phyloP scores from a whole-genome alignment of 768 basidiomycete genomes.

The Suillus fuscotomentosus region DNA sequence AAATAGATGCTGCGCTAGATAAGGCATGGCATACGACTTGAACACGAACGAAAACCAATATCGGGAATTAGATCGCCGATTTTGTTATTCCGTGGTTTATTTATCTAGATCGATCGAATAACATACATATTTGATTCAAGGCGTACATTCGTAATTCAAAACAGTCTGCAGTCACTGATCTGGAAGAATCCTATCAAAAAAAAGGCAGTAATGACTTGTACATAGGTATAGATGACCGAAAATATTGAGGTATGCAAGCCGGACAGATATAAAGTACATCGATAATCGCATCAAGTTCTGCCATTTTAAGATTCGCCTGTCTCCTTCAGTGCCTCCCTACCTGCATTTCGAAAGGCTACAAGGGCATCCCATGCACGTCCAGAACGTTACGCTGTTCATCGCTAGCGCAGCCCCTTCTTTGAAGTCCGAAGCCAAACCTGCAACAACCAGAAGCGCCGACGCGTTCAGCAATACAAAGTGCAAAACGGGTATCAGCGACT shows the following conservation, averaged over 20 bases:
- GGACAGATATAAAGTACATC: background rate
- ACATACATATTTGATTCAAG: too few species aligned
- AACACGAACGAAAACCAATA: too few species aligned
- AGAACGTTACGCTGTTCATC: conserved; percentile 53
- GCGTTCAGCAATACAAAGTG: conserved; percentile 93
- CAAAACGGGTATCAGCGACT: conserved; percentile 57
- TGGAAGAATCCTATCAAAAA: background rate
- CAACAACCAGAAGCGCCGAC: conserved; percentile 82
- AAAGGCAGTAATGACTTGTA: background rate
- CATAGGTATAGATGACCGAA: background rate
- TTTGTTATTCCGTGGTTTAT: too few species aligned
- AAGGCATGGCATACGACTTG: too few species aligned
- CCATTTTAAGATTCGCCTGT: background rate
- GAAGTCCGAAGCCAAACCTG: conserved; percentile 70
- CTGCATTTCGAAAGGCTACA: conserved; percentile 47
- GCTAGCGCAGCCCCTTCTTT: conserved; percentile 72
- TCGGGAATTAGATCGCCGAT: too few species aligned
- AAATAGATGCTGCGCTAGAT: too few species aligned
- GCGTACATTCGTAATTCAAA: too few species aligned
- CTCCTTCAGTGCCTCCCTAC: conserved; percentile 14
- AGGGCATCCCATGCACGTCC: conserved; percentile 62
- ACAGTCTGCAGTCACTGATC: too few species aligned
- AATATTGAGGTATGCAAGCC: background rate
- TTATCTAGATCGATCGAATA: too few species aligned
- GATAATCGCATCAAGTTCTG: background rate